phyloP scores from a whole-genome alignment of 257 asterid genomes.

The Solanum pennellii region DNA sequence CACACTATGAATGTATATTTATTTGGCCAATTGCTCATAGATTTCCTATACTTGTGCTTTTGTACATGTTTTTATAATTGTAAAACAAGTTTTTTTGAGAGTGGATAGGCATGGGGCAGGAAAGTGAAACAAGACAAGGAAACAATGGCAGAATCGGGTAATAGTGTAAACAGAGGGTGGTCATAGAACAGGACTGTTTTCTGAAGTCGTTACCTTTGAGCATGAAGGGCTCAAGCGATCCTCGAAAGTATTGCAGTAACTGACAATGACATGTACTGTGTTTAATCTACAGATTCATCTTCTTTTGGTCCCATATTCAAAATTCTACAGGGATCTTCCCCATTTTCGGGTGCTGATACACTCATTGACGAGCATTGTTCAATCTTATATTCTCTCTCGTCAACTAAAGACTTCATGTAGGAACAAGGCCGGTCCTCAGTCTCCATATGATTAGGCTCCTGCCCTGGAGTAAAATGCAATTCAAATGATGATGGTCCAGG shows the following conservation, averaged over 20 bases:
- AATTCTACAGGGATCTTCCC: conserved; percentile 31
- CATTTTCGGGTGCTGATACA: conserved; percentile 20
- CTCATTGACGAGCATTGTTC: conserved; percentile 27
- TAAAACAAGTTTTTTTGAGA: not conserved
- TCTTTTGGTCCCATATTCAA: conserved; percentile 24
- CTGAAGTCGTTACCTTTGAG: not conserved
- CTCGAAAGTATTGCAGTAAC: not conserved
- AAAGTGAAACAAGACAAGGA: not conserved
- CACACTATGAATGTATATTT: not conserved
- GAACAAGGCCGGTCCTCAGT: conserved; percentile 51
- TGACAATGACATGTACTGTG: not conserved
- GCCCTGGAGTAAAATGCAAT: conserved; percentile 34
- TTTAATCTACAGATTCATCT: conserved; percentile 14
- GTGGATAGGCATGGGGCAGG: not conserved
- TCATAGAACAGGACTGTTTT: not conserved
- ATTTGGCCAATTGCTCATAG: not conserved
- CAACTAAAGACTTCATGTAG: conserved; percentile 42
- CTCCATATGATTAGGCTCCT: conserved; percentile 45
- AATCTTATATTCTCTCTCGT: conserved; percentile 38
- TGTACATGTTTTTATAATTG: not conserved
- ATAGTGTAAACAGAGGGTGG: not conserved
- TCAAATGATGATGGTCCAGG: conserved; percentile 35
- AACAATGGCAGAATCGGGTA: not conserved
- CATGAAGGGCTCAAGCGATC: not conserved
- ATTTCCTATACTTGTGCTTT: not conserved